Conservation (phyloP, 768 basidiomycete species). For the Mycena leptocephala region DNA sequence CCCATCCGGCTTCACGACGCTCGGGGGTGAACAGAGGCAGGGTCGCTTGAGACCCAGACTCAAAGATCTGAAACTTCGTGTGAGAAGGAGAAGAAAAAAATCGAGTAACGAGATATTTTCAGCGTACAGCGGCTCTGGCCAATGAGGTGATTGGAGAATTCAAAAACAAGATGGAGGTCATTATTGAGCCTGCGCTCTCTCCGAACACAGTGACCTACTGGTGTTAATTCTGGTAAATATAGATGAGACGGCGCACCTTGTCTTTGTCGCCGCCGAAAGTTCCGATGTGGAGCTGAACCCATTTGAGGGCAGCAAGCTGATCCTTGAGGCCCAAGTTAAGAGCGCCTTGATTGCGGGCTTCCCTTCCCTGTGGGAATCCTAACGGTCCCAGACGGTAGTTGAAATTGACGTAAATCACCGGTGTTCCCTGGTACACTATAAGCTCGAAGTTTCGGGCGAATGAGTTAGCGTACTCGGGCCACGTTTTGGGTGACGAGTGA, state of each 20-base stretch:
- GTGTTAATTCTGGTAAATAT: no score
- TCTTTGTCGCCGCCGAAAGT: slow-evolving; percentile 68
- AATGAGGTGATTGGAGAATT: no score
- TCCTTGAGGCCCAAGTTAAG: slow-evolving; percentile 60
- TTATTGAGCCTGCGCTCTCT: no score
- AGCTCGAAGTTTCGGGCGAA: neutral
- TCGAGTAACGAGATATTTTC: no score
- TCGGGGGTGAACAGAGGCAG: no score
- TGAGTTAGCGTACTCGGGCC: neutral
- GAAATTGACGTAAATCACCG: slow-evolving; percentile 62
- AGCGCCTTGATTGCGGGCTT: slow-evolving; percentile 49
- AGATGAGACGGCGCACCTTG: slow-evolving; percentile 45
- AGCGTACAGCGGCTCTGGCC: no score
- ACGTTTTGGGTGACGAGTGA: slow-evolving; percentile 8
- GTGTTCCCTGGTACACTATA: slow-evolving; percentile 34
- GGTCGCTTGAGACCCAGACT: no score
- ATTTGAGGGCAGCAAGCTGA: slow-evolving; percentile 55
- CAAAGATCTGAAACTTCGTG: no score
- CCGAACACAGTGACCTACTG: no score
- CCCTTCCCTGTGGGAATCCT: slow-evolving; percentile 58
- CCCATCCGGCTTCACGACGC: no score
- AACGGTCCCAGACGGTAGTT: slow-evolving; percentile 64
- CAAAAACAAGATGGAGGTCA: no score
- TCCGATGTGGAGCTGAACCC: slow-evolving; percentile 70
- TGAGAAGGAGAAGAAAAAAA: no score